Conservation (phyloP, 2,329 filamentous ascomycete genomes). For the Clarireedia sp. region DNA sequence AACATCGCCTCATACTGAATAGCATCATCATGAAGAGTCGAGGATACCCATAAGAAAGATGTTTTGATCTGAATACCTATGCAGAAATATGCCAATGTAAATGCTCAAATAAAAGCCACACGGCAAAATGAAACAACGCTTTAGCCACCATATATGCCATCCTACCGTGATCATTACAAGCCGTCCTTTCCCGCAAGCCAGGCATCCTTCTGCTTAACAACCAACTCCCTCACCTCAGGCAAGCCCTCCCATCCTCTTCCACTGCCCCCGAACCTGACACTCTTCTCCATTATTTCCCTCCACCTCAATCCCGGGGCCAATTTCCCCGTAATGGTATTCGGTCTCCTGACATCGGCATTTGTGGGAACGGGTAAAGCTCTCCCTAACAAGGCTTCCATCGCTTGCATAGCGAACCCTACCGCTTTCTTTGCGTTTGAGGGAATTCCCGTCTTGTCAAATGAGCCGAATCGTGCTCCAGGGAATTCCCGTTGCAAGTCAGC, state of each 20-base stretch:
- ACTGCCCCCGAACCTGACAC: slow-evolving; percentile 26
- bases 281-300: slow-evolving; percentile 29
- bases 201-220: slow-evolving; percentile 21
- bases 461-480: slow-evolving; percentile 23
- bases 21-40: no score
- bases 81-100: not conserved
- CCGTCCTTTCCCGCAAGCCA: not conserved
- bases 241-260: slow-evolving; percentile 29
- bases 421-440: slow-evolving; percentile 30
- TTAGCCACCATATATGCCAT: not conserved
- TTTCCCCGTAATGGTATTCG: slow-evolving; percentile 29
- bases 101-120: not conserved
- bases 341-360: slow-evolving; percentile 28
- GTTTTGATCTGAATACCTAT: no score
- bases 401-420: slow-evolving; percentile 30
- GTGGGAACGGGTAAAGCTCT: slow-evolving; percentile 27
- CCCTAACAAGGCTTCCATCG: slow-evolving; percentile 29
- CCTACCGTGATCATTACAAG: not conserved
- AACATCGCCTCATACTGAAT: no score
- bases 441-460: slow-evolving; percentile 28
- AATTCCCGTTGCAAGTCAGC: slow-evolving; percentile 27
- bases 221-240: slow-evolving; percentile 28
- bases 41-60: no score
- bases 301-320: slow-evolving; percentile 27
- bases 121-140: not conserved